Base-by-base conservation (phyloP, 179 eudicot species). In the Beta corolliflora region DNA sequence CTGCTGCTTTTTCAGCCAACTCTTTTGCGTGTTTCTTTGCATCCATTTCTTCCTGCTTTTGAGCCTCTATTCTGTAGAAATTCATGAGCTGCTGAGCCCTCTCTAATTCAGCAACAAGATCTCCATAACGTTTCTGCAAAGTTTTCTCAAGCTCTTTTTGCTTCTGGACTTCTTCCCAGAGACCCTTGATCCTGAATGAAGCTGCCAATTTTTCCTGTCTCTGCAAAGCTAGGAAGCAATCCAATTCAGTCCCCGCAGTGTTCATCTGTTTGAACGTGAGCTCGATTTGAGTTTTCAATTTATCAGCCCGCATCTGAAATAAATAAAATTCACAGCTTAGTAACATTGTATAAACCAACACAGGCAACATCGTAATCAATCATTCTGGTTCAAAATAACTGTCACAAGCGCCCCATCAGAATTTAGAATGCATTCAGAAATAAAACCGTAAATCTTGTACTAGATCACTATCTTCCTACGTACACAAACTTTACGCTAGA, bases 141-240 rank as follows among this genome's bases (percentile, higher is more conserved):
- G 83, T 88, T 59, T 78, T 92, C 83, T 97, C 99, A 9, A 94
- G 91, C 85, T 92, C 98, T 79, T 94, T 94, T 85, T 97, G 99
- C 85, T 93, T 94, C 84, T 97, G 97, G 46, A 94, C 98, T 87
- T 93, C 98, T 81, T 92, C 98, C 97, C 97, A 90, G 81, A 97
- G 92, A 80, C 89, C 85, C 86, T 90, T 93, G 77, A 94, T 89
- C 85, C 99, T 88, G 53, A 87, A 88, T n/a, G 93, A 85, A 77
- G 98, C 97, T 77, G 98, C 94, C 67, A 91, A 75, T 46, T 89
- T 89, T 89, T 97, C 99, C 87, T 97, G 99, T 86, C 89, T 91
- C 80, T 92, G 94, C 78, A 97, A 85, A 79, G 94, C 92, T 80
- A 85, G 85, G 88, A 97, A 97, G 93, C 99, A 93, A 82, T 92